A percentile compares a stretch with the other conserved stretches of the same genome.
Evolutionary conservation across 495 filamentous ascomycete genomes (phyloP).

Genomic region (Astrothelium macrocarpum): DNA sequence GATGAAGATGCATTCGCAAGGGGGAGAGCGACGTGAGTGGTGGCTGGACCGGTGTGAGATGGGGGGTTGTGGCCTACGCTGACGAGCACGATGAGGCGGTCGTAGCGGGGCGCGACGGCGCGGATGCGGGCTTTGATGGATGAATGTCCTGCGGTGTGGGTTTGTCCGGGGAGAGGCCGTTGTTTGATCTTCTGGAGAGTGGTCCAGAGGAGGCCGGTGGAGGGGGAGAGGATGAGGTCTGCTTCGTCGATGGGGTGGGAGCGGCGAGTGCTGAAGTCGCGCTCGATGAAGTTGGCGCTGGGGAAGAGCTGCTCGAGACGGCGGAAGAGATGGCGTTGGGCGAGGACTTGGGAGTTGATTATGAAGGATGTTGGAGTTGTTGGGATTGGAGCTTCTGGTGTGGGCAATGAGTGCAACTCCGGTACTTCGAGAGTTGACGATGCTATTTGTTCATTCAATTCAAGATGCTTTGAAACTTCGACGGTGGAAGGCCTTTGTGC

Average conservation of each 20-base stretch:
- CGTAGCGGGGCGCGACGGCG: constrained; percentile 51
- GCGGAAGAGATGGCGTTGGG: constrained; percentile 35
- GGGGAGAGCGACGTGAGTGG: too few species aligned
- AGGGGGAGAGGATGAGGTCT: constrained; percentile 65
- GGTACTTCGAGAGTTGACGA: not conserved
- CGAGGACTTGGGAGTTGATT: constrained; percentile 40
- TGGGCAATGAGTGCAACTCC: not conserved
- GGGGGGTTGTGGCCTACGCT: constrained; percentile 34
- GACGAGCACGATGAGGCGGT: constrained; percentile 61
- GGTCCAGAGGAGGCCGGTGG: constrained; percentile 59
- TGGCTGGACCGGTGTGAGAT: too few species aligned
- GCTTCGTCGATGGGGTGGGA: constrained; percentile 47
- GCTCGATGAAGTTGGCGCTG: constrained; percentile 45
- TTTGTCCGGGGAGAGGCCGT: constrained; percentile 53
- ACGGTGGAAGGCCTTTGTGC: not conserved
- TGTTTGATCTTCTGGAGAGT: constrained; percentile 69
- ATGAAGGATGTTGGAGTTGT: constrained; percentile 34
- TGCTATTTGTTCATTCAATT: not conserved
- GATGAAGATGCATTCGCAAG: not conserved
- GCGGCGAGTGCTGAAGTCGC: constrained; percentile 41
- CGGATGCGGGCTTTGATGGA: constrained; percentile 50
- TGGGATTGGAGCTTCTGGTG: constrained; percentile 12
- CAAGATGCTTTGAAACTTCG: not conserved
- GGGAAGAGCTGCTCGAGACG: constrained; percentile 44
- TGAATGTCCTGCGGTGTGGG: constrained; percentile 31